Base-by-base conservation (phyloP, 495 filamentous ascomycete genomes). In the Letharia lupina region DNA sequence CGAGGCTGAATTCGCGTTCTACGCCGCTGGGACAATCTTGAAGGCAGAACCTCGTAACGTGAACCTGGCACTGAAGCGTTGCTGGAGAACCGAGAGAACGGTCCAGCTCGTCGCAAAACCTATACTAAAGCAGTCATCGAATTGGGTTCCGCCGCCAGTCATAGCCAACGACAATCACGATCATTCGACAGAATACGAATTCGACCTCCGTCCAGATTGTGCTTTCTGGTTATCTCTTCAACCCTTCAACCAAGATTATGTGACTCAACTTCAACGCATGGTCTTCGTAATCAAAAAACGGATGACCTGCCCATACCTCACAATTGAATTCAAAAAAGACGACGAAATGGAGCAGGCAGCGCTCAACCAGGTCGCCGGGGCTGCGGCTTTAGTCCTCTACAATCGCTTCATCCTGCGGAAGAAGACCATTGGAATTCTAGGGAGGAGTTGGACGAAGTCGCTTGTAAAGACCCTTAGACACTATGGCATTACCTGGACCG, bases 261-360 rank as follows among this genome's bases (percentile, higher is more conserved):
- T 11, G 3, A n/a, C 6, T n/a, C 37, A 54, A 12, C 15, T 67
- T 54, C 33, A 28, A 20, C n/a, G 18, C 2, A 16, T 13, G 35
- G 37, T 52, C 9, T 28, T 15, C 37, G 60, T 62, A 0, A 59
- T 62, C 1, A 16, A 67, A 2, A 18, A 23, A 2, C 4, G n/a
- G 18, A 48, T 62, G 9, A 63, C 39, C 15, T 57, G 65, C 60
- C 59, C 65, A 5, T 67, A 58, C 42, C 37, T 67, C 0, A 62
- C 60, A 2, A 39, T 67, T 31, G 65, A 63, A 18, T 67, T 67
- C 48, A 63, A 63, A n/a, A 56, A 56, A 33, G 65, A 67, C 23
- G 45, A 57, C 35, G 31, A 31, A 2, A 5, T 16, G 16, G 47
- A 62, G 18, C 4, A 18, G 2, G 57, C 50, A 18, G 60, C 48